Percentiles rank a stretch among this genome's conserved stretches.
These are phyloP conservation scores for Leccinum broughii DNA, from an alignment of 768 basidiomycete species.

Conservation along the genomic window DNA sequence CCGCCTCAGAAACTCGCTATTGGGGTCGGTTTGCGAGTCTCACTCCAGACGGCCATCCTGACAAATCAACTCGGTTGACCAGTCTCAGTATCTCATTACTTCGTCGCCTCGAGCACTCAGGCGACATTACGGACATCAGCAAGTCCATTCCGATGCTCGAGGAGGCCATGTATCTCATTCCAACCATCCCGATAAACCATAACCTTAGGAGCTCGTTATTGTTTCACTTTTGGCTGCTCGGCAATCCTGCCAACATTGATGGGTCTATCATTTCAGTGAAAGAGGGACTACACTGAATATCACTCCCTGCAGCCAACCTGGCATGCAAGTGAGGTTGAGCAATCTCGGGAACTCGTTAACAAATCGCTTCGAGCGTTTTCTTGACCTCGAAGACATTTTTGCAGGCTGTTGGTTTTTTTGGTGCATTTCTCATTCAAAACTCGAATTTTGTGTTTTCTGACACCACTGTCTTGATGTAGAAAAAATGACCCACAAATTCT, in stretches of 20 bases:
- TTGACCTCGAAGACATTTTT: not conserved
- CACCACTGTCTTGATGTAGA: not conserved
- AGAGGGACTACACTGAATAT: not conserved
- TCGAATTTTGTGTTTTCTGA: not conserved
- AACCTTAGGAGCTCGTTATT: no score
- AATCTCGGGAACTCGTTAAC: not conserved
- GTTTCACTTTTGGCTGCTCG: no score
- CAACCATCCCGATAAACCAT: not conserved
- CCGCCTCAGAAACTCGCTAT: not conserved
- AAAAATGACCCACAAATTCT: not conserved
- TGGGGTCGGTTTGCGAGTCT: not conserved
- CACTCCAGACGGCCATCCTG: not conserved
- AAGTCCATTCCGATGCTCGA: not conserved
- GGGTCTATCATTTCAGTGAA: not conserved
- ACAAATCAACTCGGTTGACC: not conserved
- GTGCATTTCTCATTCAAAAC: not conserved
- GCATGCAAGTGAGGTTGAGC: not conserved
- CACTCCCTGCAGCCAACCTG: not conserved
- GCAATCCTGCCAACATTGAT: not conserved
- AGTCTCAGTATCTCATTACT: not conserved
- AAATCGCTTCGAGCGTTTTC: not conserved
- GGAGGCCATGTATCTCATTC: not conserved
- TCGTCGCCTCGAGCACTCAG: not conserved
- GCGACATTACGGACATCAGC: not conserved
- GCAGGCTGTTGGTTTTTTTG: not conserved